phyloP scores from a whole-genome alignment of 768 basidiomycete species.

The Sistotremastrum niveocremeum region DNA sequence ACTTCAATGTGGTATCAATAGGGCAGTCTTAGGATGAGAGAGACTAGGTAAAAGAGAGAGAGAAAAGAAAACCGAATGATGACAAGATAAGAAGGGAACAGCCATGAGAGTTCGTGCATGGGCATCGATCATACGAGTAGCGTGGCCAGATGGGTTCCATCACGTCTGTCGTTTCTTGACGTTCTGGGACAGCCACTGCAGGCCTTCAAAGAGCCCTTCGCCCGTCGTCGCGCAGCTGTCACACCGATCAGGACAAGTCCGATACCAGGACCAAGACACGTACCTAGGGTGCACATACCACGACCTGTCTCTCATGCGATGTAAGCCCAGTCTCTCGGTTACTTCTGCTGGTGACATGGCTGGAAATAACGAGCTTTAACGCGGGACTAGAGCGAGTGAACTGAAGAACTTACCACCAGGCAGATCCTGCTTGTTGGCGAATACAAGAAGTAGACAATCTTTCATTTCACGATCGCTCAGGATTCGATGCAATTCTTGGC shows the following conservation, averaged over 20 bases:
- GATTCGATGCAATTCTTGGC: constrained; percentile 90
- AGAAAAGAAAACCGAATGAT: neutral
- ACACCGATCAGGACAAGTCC: neutral
- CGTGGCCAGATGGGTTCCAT: constrained; percentile 6
- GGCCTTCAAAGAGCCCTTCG: constrained; percentile 92
- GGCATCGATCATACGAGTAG: constrained; percentile 4
- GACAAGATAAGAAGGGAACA: neutral
- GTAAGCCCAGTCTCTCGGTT: constrained; percentile 89
- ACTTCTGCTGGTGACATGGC: constrained; percentile 99
- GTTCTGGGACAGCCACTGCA: constrained; percentile 95
- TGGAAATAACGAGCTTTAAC: constrained; percentile 16
- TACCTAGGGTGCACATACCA: constrained; percentile 99
- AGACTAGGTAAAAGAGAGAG: neutral
- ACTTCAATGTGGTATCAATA: neutral
- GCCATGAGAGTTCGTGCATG: constrained; percentile 2
- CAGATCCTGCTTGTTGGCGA: constrained; percentile 98
- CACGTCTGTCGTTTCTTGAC: constrained; percentile 84
- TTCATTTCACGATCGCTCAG: constrained; percentile 97
- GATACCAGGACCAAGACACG: constrained; percentile 13
- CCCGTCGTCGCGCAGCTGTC: constrained; percentile 88
- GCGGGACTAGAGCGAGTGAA: neutral
- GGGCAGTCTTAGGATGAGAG: constrained; percentile 1
- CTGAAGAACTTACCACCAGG: constrained; percentile 61
- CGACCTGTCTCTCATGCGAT: constrained; percentile 91
- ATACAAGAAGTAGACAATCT: constrained; percentile 92